phyloP scores from a whole-genome alignment of 345 rosid species.

The Melaleuca alternifolia region DNA sequence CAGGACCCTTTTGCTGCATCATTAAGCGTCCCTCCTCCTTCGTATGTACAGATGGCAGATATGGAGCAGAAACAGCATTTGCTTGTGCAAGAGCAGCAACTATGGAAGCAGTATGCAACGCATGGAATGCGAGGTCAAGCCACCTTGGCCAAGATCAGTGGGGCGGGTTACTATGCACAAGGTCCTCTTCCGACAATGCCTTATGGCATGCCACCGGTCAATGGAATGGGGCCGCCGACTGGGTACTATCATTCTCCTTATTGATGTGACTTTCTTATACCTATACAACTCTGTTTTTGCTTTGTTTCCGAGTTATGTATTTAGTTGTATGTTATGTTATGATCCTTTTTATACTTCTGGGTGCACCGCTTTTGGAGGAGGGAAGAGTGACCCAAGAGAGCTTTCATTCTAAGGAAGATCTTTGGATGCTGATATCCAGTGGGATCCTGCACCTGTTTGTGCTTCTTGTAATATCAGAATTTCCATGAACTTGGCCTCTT shows the following conservation, averaged over 20 bases:
- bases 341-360: neutral
- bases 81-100: constrained; percentile 54
- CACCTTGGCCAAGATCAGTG: constrained; percentile 34
- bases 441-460: neutral
- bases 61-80: constrained; percentile 70
- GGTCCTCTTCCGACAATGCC: constrained; percentile 21
- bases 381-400: neutral
- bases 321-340: neutral
- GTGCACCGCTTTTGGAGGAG: neutral
- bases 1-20: constrained; percentile 76
- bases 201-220: constrained; percentile 48
- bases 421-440: neutral
- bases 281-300: neutral
- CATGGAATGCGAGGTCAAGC: constrained; percentile 74
- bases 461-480: neutral
- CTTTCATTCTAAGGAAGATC: neutral
- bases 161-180: constrained; percentile 25
- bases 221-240: constrained; percentile 31
- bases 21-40: constrained; percentile 48
- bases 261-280: constrained; percentile 18
- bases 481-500: neutral
- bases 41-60: constrained; percentile 72
- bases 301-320: neutral
- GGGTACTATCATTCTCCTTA: constrained; percentile 40
- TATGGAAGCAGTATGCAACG: constrained; percentile 57